Conservation (phyloP, 2,329 filamentous ascomycete species). For the Colletotrichum theobromicola region DNA sequence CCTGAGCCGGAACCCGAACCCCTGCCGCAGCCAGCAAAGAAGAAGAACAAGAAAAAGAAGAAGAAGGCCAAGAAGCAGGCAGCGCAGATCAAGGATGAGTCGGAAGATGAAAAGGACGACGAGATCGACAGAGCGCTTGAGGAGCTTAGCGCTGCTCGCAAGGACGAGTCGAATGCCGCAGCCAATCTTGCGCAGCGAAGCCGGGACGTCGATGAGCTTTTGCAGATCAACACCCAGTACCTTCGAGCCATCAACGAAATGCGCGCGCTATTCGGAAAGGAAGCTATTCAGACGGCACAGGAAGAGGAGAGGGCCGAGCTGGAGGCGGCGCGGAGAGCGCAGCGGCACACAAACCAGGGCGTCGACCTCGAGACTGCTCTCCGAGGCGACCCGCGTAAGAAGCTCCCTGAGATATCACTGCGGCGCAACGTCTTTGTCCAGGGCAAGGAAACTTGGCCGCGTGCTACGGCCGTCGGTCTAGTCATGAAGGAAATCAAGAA, state of each 20-base stretch:
- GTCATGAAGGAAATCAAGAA: conserved; percentile 71
- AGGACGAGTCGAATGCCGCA: conserved; percentile 20
- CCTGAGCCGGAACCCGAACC: conserved; percentile 23
- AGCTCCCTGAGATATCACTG: conserved; percentile 73
- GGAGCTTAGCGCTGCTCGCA: conserved; percentile 48
- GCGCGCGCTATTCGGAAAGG: conserved; percentile 65
- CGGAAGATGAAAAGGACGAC: conserved; percentile 41
- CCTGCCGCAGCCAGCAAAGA: conserved; percentile 27
- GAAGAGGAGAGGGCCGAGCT: conserved; percentile 54
- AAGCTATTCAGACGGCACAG: conserved; percentile 59
- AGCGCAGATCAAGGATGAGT: conserved; percentile 22
- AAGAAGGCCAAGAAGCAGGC: conserved; percentile 38
- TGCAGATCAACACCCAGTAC: conserved; percentile 66
- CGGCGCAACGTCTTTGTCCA: conserved; percentile 85
- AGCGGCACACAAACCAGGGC: conserved; percentile 47
- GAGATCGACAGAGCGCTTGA: conserved; percentile 62
- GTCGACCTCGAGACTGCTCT: conserved; percentile 64
- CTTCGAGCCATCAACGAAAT: conserved; percentile 93
- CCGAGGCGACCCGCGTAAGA: conserved; percentile 61
- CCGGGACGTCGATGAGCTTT: conserved; percentile 38
- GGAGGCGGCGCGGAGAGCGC: conserved; percentile 36
- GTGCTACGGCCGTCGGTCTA: conserved; percentile 78
- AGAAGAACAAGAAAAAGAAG: conserved; percentile 45
- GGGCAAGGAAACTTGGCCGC: conserved; percentile 87
- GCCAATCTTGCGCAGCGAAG: conserved; percentile 6